phyloP scores from a whole-genome alignment of 2,329 filamentous ascomycete genomes.

The Ceratocystis cubensis region DNA sequence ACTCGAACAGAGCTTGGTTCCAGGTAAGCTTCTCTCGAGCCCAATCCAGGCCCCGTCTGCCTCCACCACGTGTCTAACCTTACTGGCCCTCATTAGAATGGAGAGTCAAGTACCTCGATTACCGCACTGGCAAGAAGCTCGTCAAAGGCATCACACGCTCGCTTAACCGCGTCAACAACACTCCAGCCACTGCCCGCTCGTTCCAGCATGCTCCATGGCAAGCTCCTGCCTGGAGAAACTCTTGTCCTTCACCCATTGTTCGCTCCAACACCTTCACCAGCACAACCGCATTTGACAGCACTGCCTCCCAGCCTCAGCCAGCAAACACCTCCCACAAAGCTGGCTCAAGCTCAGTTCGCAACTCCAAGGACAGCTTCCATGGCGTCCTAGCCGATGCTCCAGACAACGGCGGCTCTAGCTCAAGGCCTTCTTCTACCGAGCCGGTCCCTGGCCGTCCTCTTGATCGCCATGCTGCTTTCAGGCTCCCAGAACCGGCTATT shows the following conservation, averaged over 20 bases:
- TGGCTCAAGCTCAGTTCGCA: slow-evolving; percentile 10
- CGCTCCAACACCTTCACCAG: slow-evolving; percentile 22
- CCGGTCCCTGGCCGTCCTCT: slow-evolving; percentile 18
- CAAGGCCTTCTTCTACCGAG: slow-evolving; percentile 1
- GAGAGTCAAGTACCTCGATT: slow-evolving; percentile 86
- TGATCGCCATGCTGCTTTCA: slow-evolving; percentile 30
- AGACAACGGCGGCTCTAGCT: not conserved
- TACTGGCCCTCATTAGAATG: slow-evolving; percentile 47
- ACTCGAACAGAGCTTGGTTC: slow-evolving; percentile 75
- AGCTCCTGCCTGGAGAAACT: slow-evolving; percentile 23
- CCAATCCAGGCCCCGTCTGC: not conserved
- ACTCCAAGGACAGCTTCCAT: slow-evolving; percentile 1
- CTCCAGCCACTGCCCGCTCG: slow-evolving; percentile 29
- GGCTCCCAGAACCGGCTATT: slow-evolving; percentile 43
- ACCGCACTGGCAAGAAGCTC: slow-evolving; percentile 91
- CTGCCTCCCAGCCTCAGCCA: not conserved
- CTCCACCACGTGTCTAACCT: slow-evolving; percentile 12
- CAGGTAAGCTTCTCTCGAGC: slow-evolving; percentile 38
- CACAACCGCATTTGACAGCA: not conserved
- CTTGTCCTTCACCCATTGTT: slow-evolving; percentile 27
- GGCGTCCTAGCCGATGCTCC: not conserved
- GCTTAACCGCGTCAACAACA: slow-evolving; percentile 47
- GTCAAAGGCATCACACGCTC: slow-evolving; percentile 71
- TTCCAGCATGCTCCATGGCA: slow-evolving; percentile 3
- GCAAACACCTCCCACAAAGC: not conserved